phyloP scores from a whole-genome alignment of 495 filamentous ascomycete genomes.

The Penicillium samsonianum region DNA sequence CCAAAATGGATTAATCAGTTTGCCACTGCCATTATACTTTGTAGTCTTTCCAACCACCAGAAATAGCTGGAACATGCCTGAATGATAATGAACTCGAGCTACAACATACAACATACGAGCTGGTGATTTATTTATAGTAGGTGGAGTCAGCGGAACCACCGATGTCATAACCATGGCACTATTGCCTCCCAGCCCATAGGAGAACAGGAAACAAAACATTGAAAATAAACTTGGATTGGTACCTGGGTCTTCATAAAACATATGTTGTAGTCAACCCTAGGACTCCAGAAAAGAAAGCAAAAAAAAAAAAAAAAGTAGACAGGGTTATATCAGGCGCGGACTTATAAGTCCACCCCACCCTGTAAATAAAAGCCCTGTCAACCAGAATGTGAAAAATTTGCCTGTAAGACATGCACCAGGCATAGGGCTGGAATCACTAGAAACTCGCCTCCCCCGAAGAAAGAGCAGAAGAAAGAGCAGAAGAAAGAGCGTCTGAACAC shows the following conservation, averaged over 20 bases:
- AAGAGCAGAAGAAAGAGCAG: neutral
- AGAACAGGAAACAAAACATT: neutral
- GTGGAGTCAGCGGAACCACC: conserved; percentile 15
- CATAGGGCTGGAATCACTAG: neutral
- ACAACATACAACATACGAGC: neutral
- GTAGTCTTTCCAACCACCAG: neutral
- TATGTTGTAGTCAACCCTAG: neutral
- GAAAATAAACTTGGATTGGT: neutral
- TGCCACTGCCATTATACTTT: neutral
- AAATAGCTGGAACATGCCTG: neutral
- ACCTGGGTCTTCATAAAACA: neutral
- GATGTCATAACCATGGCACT: conserved; percentile 17
- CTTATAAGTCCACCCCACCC: neutral
- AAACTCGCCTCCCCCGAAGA: neutral
- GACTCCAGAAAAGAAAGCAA: neutral
- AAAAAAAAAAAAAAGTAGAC: neutral
- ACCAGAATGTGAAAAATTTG: neutral
- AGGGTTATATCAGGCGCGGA: neutral
- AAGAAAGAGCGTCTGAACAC: neutral
- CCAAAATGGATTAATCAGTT: neutral
- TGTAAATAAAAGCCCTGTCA: neutral
- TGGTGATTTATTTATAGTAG: neutral
- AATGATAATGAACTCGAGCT: neutral
- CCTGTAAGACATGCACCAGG: neutral
- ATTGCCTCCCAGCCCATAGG: neutral